phyloP scores from a whole-genome alignment of 768 basidiomycete species.

The Russula earlei region DNA sequence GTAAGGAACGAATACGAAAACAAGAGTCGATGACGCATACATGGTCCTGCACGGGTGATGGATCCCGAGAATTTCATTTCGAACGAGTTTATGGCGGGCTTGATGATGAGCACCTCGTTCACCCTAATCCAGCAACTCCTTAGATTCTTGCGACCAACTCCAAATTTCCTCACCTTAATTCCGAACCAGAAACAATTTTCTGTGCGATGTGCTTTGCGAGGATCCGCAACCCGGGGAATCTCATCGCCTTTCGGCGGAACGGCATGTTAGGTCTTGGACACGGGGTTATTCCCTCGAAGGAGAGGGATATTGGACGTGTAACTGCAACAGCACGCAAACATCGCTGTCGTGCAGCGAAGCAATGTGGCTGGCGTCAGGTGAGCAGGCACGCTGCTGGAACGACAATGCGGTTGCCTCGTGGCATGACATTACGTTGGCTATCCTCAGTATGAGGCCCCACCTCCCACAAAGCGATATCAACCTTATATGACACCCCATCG shows the following conservation, averaged over 20 bases:
- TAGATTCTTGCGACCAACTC: background rate
- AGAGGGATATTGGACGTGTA: too few relatives aligned
- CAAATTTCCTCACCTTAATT: constrained; percentile 37
- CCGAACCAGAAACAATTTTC: constrained; percentile 50
- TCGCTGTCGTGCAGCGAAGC: too few relatives aligned
- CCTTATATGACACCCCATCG: too few relatives aligned
- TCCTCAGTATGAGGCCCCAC: too few relatives aligned
- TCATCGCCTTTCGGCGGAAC: constrained; percentile 54
- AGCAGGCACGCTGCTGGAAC: too few relatives aligned
- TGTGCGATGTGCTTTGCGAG: constrained; percentile 71
- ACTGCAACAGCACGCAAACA: too few relatives aligned
- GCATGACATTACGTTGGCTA: too few relatives aligned
- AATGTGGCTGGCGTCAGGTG: too few relatives aligned
- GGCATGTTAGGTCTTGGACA: constrained; percentile 41
- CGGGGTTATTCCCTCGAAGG: too few relatives aligned
- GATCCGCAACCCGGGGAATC: constrained; percentile 56
- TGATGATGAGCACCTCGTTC: constrained; percentile 49
- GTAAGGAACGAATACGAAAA: background rate
- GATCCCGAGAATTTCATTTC: constrained; percentile 47
- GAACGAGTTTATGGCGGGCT: constrained; percentile 50
- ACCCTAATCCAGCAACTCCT: constrained; percentile 30
- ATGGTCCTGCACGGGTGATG: constrained; percentile 64
- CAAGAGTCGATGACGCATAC: constrained; percentile 32
- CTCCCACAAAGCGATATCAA: too few relatives aligned
- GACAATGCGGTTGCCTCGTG: too few relatives aligned